These are phyloP conservation scores for Hypsizygus ulmarius DNA, from an alignment of 1,284 basidiomycete genomes.

Conservation along the genomic window DNA sequence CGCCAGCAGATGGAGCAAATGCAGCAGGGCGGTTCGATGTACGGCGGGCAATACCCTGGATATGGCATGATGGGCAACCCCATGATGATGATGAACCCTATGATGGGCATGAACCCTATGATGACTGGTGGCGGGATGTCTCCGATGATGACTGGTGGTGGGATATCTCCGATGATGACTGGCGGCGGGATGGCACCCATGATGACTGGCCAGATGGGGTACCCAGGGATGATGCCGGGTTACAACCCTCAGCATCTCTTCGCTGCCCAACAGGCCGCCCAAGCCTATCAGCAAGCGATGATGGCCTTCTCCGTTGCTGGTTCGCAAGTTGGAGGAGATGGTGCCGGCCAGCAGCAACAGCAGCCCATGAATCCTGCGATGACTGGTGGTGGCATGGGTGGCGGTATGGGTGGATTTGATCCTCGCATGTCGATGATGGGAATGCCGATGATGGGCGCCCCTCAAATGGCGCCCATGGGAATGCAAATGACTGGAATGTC, in stretches of 20 bases:
- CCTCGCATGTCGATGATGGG: conserved; percentile 56
- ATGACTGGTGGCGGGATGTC: conserved; percentile 47
- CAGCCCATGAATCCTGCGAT: conserved; percentile 59
- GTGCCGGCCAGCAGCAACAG: conserved; percentile 25
- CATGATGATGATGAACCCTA: conserved; percentile 57
- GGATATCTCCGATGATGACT: conserved; percentile 52
- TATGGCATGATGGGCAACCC: conserved; percentile 42
- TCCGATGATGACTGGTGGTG: conserved; percentile 41
- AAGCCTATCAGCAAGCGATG: conserved; percentile 91
- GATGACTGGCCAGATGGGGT: conserved; percentile 61
- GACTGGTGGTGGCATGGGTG: conserved; percentile 39
- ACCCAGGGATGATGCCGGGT: conserved; percentile 63
- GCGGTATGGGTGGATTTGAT: conserved; percentile 38
- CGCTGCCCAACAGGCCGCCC: conserved; percentile 86
- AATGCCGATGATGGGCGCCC: conserved; percentile 53
- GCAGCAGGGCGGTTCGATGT: conserved; percentile 73
- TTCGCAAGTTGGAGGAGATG: conserved; percentile 65
- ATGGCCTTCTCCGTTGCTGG: conserved; percentile 81
- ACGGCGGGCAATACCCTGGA: conserved; percentile 46
- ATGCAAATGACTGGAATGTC: conserved; percentile 63
- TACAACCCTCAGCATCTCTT: conserved; percentile 84
- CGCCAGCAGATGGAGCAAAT: conserved; percentile 86
- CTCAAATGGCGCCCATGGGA: conserved; percentile 46
- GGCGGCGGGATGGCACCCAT: conserved; percentile 48
- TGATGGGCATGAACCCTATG: conserved; percentile 58